Evolutionary conservation across 2,329 filamentous ascomycete species (phyloP), one percentile per base, ranked within the genome.

Genomic region (Neopestalotiopsis clavispora): DNA sequence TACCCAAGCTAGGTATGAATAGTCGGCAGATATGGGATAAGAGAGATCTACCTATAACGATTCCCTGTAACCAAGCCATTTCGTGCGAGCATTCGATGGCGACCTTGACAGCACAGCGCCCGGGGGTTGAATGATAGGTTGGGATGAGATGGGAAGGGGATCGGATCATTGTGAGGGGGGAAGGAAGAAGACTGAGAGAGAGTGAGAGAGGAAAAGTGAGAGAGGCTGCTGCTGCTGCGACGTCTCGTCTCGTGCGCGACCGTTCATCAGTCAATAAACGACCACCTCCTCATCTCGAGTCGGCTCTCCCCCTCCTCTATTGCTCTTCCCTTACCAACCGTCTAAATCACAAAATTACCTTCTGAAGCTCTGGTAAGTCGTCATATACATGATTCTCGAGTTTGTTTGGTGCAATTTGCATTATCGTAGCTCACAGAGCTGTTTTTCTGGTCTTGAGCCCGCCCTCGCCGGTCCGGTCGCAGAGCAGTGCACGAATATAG

Each of bases 361-460:
- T 34, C 20, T 42, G 30, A 67, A 67, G 65, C 65, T 67, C 52
- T 67, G 65, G 57, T 67, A 67, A 59, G 52, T 60, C n/a, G 65
- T 67, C 7, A 60, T 45, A 45, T 67, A 14, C 32, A 60, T 45
- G 12, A 14, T 45, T 67, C 17, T 59, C 56, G 12, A 67, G 14
- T 65, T 65, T 57, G 13, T 57, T 58, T 32, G 14, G 42, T 20
- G 28, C 23, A 20, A 56, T 56, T 38, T 49, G 49, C 63, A 30
- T 49, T 32, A 32, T 23, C 6, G 23, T 20, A 60, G 65, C 65
- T 23, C 34, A 9, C 3, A 45, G 65, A 28, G 34, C 65, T 49
- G 23, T 23, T 59, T 59, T 42, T 67, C 17, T 32, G 17, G 1
- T 34, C 10, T n/a, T 56, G 34, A 38, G 10, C 34, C 10, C 23